Base-by-base conservation (phyloP, 2,329 filamentous ascomycete genomes). In the Escovopsis sp. region DNA sequence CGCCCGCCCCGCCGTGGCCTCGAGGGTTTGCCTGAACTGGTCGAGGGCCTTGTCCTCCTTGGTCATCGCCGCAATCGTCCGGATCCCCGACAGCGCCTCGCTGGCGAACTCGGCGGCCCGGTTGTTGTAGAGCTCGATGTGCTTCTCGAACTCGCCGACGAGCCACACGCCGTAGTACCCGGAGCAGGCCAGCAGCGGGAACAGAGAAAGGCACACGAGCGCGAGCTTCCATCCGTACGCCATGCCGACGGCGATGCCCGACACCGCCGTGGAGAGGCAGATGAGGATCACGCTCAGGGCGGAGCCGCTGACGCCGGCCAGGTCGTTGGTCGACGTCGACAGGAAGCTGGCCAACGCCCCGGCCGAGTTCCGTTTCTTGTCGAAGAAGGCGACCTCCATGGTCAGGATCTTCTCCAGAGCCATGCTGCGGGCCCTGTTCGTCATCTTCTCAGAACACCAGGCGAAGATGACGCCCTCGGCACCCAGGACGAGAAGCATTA, bases 371-470 rank as follows among this genome's bases (percentile, higher is more conserved):
- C 57, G 53, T 0, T 51, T 45, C 0, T 52, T 47, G 33, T 62
- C 59, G 30, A 61, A 62, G 43, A 61, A 62, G 5, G 56, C 53
- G 11, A 74, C 61, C 35, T 74, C 70, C 40, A 60, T 53, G 2
- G 45, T 45, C 1, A 62, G 47, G 24, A 59, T 49, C 10, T 49
- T 51, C 12, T 53, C 43, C 13, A 65, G 50, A 4, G 53, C 45
- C 27, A 57, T 5, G 39, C 32, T 24, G 24, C 91, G 76, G 1
- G 89, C 85, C 15, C 86, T 79, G 56, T 85, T 84, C 42, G 95
- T 74, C 16, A 96, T 72, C 32, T 77, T 73, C 64, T 94, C 84
- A 13, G 86, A 32, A 13, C 84, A 88, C 53, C 78, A 79, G 14
- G 86, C 88, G 51, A 96, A 88, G 2, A 79, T 67, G 40, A 82